phyloP scores from a whole-genome alignment of 495 filamentous ascomycete species.

The Copromyces sp. region DNA sequence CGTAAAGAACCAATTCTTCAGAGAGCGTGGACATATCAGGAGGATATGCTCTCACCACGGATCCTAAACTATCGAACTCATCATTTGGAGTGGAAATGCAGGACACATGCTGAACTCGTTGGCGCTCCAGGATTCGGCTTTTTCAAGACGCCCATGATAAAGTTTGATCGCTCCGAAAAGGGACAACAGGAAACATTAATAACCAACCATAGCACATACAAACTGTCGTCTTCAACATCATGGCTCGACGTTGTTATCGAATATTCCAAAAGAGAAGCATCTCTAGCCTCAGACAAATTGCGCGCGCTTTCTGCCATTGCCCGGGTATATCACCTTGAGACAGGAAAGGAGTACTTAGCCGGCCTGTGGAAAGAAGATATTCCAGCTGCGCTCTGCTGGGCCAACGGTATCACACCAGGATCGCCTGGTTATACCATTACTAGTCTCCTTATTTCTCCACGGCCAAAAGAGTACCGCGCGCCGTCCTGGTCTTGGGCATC shows the following conservation, averaged over 20 bases:
- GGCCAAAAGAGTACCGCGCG: background rate
- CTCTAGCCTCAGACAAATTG: background rate
- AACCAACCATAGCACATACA: background rate
- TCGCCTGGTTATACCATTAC: no score
- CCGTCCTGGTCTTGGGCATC: background rate
- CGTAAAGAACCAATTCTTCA: background rate
- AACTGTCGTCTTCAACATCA: background rate
- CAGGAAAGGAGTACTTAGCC: background rate
- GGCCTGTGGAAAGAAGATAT: background rate
- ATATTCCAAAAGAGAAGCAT: background rate
- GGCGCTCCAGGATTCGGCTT: no score
- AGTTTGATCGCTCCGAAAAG: background rate
- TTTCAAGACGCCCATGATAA: background rate
- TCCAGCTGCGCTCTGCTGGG: background rate
- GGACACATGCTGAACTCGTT: background rate
- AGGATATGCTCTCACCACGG: background rate
- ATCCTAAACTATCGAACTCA: background rate
- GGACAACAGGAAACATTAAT: background rate
- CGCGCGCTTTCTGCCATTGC: background rate
- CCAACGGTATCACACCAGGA: background rate
- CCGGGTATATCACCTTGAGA: background rate
- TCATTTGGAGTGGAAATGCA: background rate
- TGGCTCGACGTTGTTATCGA: background rate
- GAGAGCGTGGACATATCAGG: background rate
- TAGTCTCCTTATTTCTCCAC: background rate